phyloP scores from a whole-genome alignment of 768 basidiomycete genomes.

The Imleria badia region DNA sequence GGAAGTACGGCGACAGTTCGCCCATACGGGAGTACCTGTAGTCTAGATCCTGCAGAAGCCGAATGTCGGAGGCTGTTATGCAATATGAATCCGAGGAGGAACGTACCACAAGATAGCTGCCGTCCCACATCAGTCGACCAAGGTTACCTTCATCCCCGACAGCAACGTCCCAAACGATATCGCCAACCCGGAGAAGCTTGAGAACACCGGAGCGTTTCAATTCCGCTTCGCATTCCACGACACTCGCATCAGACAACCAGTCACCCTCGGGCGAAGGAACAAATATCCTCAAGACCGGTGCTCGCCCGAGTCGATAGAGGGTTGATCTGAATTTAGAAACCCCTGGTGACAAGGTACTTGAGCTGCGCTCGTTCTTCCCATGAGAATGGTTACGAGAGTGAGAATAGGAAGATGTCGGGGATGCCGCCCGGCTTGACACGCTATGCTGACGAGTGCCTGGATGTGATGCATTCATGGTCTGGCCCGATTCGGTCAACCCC shows the following conservation, averaged over 20 bases:
- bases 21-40: constrained; percentile 76
- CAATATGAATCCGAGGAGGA: constrained; percentile 5
- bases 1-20: constrained; percentile 78
- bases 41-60: constrained; percentile 69
- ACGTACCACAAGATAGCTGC: constrained; percentile 82
- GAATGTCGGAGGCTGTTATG: background rate
- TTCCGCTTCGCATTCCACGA: constrained; percentile 82
- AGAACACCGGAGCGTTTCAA: constrained; percentile 52
- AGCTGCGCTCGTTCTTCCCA: constrained; percentile 25
- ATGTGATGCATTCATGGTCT: background rate
- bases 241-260: constrained; percentile 81
- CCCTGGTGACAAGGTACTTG: constrained; percentile 23
- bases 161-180: constrained; percentile 86
- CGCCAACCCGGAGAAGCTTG: constrained; percentile 66
- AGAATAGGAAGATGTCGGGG: constrained; percentile 46
- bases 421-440: constrained; percentile 64
- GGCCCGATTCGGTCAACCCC: background rate
- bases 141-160: constrained; percentile 85
- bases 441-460: constrained; percentile 36
- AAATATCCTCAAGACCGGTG: constrained; percentile 77
- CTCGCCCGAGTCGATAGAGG: constrained; percentile 66
- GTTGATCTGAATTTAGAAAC: constrained; percentile 59
- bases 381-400: constrained; percentile 43
- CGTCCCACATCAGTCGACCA: constrained; percentile 85
- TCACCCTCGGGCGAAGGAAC: constrained; percentile 85